Evolutionary conservation across 2,329 filamentous ascomycete genomes (phyloP).

Genomic region (Aspergillus proliferans): DNA sequence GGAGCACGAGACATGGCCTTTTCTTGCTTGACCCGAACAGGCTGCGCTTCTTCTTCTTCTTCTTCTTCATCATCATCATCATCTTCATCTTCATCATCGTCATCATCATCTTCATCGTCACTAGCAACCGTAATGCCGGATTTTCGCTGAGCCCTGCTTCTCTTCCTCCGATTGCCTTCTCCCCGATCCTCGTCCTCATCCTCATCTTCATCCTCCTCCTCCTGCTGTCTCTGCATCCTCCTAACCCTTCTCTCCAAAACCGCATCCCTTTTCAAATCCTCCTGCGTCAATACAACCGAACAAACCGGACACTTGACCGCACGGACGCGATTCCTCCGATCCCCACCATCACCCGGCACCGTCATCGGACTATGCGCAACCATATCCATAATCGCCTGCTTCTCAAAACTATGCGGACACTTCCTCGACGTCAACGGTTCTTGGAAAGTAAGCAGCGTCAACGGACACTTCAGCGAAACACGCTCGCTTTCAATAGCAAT

Average conservation of each 20-base stretch:
- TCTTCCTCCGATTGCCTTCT: slow-evolving; percentile 7
- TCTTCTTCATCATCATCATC: slow-evolving; percentile 3
- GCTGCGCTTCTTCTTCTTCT: not conserved
- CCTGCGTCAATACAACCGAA: slow-evolving; percentile 27
- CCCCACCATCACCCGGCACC: slow-evolving; percentile 11
- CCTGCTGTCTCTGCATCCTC: slow-evolving; percentile 24
- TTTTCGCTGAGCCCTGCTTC: slow-evolving; percentile 5
- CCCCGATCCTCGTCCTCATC: slow-evolving; percentile 8
- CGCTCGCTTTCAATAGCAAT: slow-evolving; percentile 42
- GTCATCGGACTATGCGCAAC: slow-evolving; percentile 28
- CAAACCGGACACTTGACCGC: slow-evolving; percentile 34
- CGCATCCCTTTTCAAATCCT: slow-evolving; percentile 35
- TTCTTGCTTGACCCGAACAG: slow-evolving; percentile 14
- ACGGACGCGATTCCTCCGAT: slow-evolving; percentile 4
- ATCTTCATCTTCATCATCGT: slow-evolving; percentile 7
- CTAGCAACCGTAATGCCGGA: slow-evolving; percentile 27
- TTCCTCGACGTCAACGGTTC: slow-evolving; percentile 44
- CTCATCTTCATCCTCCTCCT: slow-evolving; percentile 21
- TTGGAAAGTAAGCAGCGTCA: slow-evolving; percentile 41
- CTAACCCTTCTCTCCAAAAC: slow-evolving; percentile 35
- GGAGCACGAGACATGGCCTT: slow-evolving; percentile 6
- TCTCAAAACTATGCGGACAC: slow-evolving; percentile 48
- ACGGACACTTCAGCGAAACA: slow-evolving; percentile 42
- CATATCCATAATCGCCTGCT: slow-evolving; percentile 40
- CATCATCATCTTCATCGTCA: slow-evolving; percentile 20